Percentiles rank a stretch among this genome's conserved stretches.
Evolutionary conservation across 1,284 basidiomycete genomes (phyloP).

Genomic region (Porodaedalea pini): DNA sequence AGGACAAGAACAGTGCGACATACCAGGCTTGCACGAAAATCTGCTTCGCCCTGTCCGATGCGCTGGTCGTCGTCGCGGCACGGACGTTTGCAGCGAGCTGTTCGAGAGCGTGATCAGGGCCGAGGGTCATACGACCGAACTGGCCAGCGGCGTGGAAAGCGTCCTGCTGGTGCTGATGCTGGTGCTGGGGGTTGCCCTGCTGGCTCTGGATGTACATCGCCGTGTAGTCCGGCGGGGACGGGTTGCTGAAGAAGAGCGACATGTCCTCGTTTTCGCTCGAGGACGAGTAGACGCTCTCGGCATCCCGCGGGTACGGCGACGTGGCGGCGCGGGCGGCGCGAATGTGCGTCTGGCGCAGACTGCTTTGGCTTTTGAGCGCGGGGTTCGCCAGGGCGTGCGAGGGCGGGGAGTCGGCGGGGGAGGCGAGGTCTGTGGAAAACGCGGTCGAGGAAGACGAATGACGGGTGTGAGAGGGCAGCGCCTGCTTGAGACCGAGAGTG

Average conservation of each 20-base stretch:
- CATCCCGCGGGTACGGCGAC: constrained; percentile 78
- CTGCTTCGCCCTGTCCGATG: constrained; percentile 83
- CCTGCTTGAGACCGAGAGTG: constrained; percentile 15
- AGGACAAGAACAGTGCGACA: constrained; percentile 28
- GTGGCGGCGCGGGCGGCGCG: constrained; percentile 60
- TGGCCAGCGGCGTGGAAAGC: constrained; percentile 61
- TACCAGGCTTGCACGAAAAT: constrained; percentile 88
- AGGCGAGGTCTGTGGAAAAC: constrained; percentile 40
- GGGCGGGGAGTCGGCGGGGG: constrained; percentile 62
- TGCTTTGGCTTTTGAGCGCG: constrained; percentile 54
- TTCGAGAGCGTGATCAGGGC: constrained; percentile 72
- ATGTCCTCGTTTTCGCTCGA: constrained; percentile 82
- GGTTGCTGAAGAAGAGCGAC: constrained; percentile 63
- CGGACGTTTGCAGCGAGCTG: constrained; percentile 83
- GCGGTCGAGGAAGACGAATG: constrained; percentile 45
- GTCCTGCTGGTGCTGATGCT: constrained; percentile 56
- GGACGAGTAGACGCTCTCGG: constrained; percentile 79
- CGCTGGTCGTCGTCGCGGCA: constrained; percentile 82
- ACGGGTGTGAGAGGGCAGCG: constrained; percentile 31
- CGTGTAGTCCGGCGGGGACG: constrained; percentile 50
- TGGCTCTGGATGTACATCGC: constrained; percentile 51
- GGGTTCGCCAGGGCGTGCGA: constrained; percentile 67
- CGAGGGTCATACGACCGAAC: constrained; percentile 71
- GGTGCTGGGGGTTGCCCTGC: constrained; percentile 36
- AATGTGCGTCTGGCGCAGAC: constrained; percentile 65